Base-by-base conservation (phyloP, 169 alveolate species). In the Blepharisma undulans region DNA sequence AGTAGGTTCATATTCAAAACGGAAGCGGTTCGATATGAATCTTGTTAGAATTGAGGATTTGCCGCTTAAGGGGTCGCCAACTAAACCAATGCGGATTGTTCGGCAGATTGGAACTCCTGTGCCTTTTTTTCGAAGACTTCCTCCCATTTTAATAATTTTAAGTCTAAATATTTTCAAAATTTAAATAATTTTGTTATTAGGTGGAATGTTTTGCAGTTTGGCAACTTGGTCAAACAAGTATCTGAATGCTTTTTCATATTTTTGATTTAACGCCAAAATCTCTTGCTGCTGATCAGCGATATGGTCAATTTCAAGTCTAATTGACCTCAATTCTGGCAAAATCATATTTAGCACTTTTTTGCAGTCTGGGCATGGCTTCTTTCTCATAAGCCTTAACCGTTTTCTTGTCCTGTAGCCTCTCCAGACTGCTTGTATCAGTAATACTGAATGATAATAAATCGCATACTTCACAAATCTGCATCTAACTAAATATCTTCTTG, bases 311-410 rank as follows among this genome's bases (percentile, higher is more conserved):
- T 78, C 86, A 10, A 78, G 60, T 29, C 86, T 25, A 27, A 78
- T 21, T 27, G 66, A 29, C 16, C 86, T 78, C 12, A 78, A 32
- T 27, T 78, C 86, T 27, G 86, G 86, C 34, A 78, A 78, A 32
- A 78, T 22, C 86, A 78, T 78, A 78, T 78, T 78, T 21, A 78
- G 86, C 29, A 78, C 34, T 12, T 36, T 78, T 27, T 78, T 78
- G 86, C 86, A 78, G 27, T 78, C 86, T 27, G 86, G 86, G 86
- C 86, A 78, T 32, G 29, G 29, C 60, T 78, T 78, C 8, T 36
- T 25, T 22, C 30, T 78, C 29, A 27, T 27, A 78, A 78, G 34
- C 10, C 86, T 36, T 3, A 78, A 16, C 2, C 29, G 29, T 32
- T 78, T 78, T 32, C 86, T 78, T 2, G 60, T 78, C 34, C 61